Conservation (phyloP, 164 flowering plant species). For the Aristolochia contorta region DNA sequence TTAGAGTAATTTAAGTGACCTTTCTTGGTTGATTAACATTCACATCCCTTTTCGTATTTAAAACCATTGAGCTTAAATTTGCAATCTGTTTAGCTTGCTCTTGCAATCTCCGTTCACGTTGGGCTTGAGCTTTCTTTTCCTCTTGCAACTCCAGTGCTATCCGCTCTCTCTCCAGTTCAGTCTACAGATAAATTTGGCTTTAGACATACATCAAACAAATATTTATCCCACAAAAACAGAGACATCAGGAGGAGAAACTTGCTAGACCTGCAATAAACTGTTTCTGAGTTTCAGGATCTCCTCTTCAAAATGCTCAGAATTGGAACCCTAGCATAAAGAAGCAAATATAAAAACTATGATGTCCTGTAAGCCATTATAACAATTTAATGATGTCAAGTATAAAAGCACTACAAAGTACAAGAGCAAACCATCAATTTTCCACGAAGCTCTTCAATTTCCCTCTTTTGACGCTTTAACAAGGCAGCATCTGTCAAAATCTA, state of each 20-base stretch:
- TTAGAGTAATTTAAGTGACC: slow-evolving; percentile 24
- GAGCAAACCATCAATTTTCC: slow-evolving; percentile 71
- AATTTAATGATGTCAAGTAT: neutral
- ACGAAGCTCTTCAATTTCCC: slow-evolving; percentile 92
- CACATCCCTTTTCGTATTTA: slow-evolving; percentile 61
- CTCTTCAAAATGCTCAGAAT: slow-evolving; percentile 79
- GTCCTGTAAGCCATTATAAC: neutral
- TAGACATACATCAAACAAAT: neutral
- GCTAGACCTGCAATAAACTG: slow-evolving; percentile 66
- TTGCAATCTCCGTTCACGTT: slow-evolving; percentile 64
- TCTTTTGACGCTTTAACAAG: slow-evolving; percentile 90
- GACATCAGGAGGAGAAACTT: neutral
- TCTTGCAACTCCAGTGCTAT: slow-evolving; percentile 90
- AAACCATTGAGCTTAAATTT: slow-evolving; percentile 84
- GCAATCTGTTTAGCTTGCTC: slow-evolving; percentile 85
- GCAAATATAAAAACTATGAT: neutral
- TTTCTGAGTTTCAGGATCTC: slow-evolving; percentile 83
- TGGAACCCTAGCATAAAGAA: slow-evolving; percentile 46
- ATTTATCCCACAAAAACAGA: neutral
- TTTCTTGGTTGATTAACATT: slow-evolving; percentile 35
- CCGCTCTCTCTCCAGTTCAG: slow-evolving; percentile 90
- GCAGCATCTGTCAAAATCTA: slow-evolving; percentile 99
- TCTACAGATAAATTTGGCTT: slow-evolving; percentile 25
- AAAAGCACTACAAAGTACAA: neutral
- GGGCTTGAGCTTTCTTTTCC: slow-evolving; percentile 88